Conservation (phyloP, 352 stramenopile genomes). For the Pythium phragmitis region DNA sequence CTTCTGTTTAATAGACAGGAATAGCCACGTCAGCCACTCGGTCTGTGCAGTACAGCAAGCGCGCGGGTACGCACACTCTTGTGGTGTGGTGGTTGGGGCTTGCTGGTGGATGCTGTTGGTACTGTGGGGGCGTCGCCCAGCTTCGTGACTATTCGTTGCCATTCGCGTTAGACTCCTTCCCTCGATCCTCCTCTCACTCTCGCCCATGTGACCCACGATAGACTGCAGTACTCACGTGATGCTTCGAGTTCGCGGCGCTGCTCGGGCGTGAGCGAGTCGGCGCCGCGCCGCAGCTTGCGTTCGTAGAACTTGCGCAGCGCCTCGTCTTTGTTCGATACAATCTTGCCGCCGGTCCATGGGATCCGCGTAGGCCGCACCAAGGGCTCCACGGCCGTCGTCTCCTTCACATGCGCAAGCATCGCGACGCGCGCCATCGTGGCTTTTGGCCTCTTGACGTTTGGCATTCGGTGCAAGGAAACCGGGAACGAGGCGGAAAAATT, state of each 20-base stretch:
- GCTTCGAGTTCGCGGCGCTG: constrained; percentile 51
- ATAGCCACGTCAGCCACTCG: background rate
- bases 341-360: constrained; percentile 77
- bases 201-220: too few species aligned
- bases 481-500: background rate
- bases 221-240: constrained; percentile 33
- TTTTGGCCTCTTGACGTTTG: background rate
- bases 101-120: background rate
- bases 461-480: constrained; percentile 8
- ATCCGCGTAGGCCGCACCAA: constrained; percentile 38
- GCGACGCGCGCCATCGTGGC: constrained; percentile 38
- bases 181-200: too few species aligned
- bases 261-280: constrained; percentile 42
- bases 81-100: constrained; percentile 13
- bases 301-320: constrained; percentile 85
- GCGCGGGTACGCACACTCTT: constrained; percentile 18
- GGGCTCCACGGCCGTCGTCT: constrained; percentile 33
- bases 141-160: constrained; percentile 24
- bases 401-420: constrained; percentile 71
- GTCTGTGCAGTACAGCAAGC: too few species aligned
- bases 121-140: background rate
- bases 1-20: constrained; percentile 11
- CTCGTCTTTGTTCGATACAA: constrained; percentile 84
- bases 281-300: constrained; percentile 53
- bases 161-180: background rate